A percentile compares a stretch with the other conserved stretches of the same genome.
These are phyloP conservation scores for Cynanchum wilfordii DNA, from an alignment of 257 asterid species.

Conservation along the genomic window DNA sequence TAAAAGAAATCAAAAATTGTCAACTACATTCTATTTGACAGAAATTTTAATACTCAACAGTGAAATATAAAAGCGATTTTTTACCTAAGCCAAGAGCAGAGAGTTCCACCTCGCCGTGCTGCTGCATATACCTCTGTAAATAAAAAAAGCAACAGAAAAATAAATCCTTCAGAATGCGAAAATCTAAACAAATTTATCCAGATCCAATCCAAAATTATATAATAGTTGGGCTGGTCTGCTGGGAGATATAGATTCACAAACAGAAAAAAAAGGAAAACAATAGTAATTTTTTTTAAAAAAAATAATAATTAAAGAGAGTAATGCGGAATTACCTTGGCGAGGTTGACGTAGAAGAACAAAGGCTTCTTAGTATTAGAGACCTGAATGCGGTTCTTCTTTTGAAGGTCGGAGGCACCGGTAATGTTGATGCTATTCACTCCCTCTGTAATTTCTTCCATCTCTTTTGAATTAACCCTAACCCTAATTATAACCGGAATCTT, in stretches of 20 bases:
- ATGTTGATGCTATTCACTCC: constrained; percentile 49
- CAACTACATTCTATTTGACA: too few relatives aligned
- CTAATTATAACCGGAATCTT: background rate
- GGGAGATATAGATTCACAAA: background rate
- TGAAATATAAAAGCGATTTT: background rate
- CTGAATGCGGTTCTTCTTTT: constrained; percentile 65
- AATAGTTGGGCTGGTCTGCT: background rate
- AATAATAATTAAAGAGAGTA: too few relatives aligned
- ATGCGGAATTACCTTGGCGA: constrained; percentile 46
- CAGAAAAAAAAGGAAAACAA: background rate
- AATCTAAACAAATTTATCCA: background rate
- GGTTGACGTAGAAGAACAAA: constrained; percentile 71
- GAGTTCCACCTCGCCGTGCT: constrained; percentile 60
- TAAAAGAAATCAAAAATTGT: background rate
- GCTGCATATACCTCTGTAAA: constrained; percentile 72
- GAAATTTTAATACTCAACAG: too few relatives aligned
- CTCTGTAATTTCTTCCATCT: constrained; percentile 55
- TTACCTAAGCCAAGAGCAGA: constrained; percentile 71
- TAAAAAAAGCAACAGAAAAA: background rate
- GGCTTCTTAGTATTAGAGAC: constrained; percentile 73
- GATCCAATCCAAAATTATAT: background rate
- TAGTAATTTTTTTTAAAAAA: background rate
- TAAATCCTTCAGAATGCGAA: background rate
- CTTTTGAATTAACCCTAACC: background rate
- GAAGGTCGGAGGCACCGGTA: constrained; percentile 24